Evolutionary conservation across 2,329 filamentous ascomycete genomes (phyloP).

Genomic region (Neophaeococcomyces mojaviensis): DNA sequence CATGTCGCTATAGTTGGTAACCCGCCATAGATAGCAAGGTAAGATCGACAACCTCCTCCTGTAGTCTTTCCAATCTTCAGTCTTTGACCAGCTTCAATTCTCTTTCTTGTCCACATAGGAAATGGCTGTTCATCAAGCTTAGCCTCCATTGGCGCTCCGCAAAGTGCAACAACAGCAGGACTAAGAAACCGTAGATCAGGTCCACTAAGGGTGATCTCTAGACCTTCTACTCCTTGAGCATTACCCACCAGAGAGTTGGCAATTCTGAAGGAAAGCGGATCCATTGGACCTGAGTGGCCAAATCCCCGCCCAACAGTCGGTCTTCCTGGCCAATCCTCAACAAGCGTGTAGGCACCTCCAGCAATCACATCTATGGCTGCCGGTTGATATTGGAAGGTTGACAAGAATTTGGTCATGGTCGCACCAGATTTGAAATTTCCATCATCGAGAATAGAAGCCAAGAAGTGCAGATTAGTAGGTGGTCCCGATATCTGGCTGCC

Average conservation of each 20-base stretch:
- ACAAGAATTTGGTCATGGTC: constrained; percentile 52
- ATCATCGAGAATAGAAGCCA: constrained; percentile 43
- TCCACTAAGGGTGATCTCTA: constrained; percentile 56
- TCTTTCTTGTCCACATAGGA: constrained; percentile 50
- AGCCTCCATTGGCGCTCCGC: constrained; percentile 48
- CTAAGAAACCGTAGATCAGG: constrained; percentile 51
- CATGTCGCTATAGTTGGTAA: constrained; percentile 49
- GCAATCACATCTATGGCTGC: constrained; percentile 50
- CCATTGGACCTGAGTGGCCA: constrained; percentile 55
- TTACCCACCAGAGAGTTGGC: constrained; percentile 57
- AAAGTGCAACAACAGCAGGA: constrained; percentile 49
- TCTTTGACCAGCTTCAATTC: constrained; percentile 44
- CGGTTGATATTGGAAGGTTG: constrained; percentile 43
- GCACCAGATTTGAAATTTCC: constrained; percentile 41
- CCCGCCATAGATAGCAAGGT: constrained; percentile 52
- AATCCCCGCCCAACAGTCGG: constrained; percentile 51
- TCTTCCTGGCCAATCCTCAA: constrained; percentile 54
- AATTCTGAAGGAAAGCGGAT: constrained; percentile 49
- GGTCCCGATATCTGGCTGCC: constrained; percentile 46
- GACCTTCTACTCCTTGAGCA: constrained; percentile 40
- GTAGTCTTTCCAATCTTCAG: constrained; percentile 50
- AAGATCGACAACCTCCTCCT: constrained; percentile 48
- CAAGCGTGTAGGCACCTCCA: constrained; percentile 49
- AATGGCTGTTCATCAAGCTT: constrained; percentile 43
- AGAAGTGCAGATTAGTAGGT: constrained; percentile 51